These are phyloP conservation scores for Phytophthora lateralis DNA, from an alignment of 352 stramenopile genomes.

Conservation along the genomic window DNA sequence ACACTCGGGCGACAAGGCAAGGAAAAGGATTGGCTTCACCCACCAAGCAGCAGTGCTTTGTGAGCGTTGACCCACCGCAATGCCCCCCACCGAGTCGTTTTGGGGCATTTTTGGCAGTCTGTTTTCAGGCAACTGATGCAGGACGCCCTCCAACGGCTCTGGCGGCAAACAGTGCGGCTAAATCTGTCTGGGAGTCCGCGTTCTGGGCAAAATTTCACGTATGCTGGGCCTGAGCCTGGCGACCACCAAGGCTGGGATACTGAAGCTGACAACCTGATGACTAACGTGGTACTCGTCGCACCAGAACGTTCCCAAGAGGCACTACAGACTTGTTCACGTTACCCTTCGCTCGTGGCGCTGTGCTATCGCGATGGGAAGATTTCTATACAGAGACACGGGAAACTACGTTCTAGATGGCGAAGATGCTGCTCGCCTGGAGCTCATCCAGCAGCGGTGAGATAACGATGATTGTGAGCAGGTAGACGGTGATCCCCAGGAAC, in stretches of 20 bases:
- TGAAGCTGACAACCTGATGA: slow-evolving; percentile 16
- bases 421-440: slow-evolving; percentile 25
- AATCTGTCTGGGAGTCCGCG: not conserved
- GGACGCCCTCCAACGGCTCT: slow-evolving; percentile 15
- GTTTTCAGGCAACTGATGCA: slow-evolving; percentile 18
- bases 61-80: not conserved
- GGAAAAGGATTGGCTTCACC: not conserved
- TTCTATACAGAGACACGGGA: slow-evolving; percentile 10
- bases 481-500: slow-evolving; percentile 76
- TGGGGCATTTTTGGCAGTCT: slow-evolving; percentile 18
- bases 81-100: slow-evolving; percentile 13
- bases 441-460: slow-evolving; percentile 44
- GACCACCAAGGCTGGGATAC: not conserved
- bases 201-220: slow-evolving; percentile 6
- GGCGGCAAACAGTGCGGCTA: not conserved
- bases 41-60: not conserved
- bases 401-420: slow-evolving; percentile 24
- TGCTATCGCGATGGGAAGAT: slow-evolving; percentile 4
- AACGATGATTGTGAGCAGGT: slow-evolving; percentile 43
- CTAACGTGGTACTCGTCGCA: slow-evolving; percentile 6
- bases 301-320: slow-evolving; percentile 9
- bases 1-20: not conserved
- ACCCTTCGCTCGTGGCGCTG: not conserved
- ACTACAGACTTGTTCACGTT: slow-evolving; percentile 4
- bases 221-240: not conserved